A percentile compares a stretch with the other conserved stretches of the same genome.
These are phyloP conservation scores for Effrenium voratum DNA, from an alignment of 73 alveolate genomes.

Conservation along the genomic window DNA sequence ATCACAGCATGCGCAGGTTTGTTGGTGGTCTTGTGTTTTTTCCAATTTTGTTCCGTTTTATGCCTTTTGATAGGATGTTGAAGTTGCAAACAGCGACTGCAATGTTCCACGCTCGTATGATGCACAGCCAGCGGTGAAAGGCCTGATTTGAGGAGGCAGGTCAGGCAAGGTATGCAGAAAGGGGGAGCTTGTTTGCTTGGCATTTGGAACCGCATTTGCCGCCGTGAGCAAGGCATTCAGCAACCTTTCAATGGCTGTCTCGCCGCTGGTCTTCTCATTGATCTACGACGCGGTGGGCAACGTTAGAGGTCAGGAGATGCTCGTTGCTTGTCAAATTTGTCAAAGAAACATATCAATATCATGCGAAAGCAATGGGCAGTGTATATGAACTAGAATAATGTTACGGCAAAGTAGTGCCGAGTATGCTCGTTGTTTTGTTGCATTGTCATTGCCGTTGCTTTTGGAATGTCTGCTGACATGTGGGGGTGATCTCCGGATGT, in stretches of 20 bases:
- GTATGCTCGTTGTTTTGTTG: too few relatives aligned
- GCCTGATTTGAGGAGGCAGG: too few relatives aligned
- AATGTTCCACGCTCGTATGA: too few relatives aligned
- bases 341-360: background rate
- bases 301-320: conserved; percentile 37
- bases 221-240: background rate
- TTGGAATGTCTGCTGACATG: too few relatives aligned
- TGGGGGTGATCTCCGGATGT: too few relatives aligned
- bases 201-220: background rate
- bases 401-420: background rate
- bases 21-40: background rate
- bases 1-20: background rate
- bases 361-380: background rate
- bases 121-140: too few relatives aligned
- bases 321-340: background rate
- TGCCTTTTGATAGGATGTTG: too few relatives aligned
- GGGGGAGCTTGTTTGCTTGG: background rate
- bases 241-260: conserved; percentile 41
- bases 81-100: too few relatives aligned
- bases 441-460: too few relatives aligned
- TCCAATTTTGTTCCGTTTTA: too few relatives aligned
- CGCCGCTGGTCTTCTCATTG: conserved; percentile 35
- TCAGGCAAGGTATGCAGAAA: too few relatives aligned
- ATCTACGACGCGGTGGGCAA: conserved; percentile 59
- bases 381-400: too few relatives aligned